Evolutionary conservation across 2,329 filamentous ascomycete species (phyloP).

Genomic region (Fusarium clavum): DNA sequence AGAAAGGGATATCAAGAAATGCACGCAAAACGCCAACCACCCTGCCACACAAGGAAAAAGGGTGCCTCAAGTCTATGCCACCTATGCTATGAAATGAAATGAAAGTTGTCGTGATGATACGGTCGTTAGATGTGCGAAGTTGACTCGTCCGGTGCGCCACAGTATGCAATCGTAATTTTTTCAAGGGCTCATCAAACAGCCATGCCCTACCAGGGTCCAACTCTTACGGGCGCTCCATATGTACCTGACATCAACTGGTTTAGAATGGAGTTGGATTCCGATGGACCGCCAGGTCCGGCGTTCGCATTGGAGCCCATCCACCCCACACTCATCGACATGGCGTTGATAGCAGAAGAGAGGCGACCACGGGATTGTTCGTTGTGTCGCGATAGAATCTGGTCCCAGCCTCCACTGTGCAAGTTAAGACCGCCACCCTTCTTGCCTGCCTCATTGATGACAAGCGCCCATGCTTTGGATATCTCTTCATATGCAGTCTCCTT

Average conservation of each 20-base stretch:
- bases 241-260: constrained; percentile 71
- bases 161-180: constrained; percentile 43
- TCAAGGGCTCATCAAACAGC: constrained; percentile 3
- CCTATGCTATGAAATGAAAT: constrained; percentile 51
- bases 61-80: constrained; percentile 53
- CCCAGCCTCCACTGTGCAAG: constrained; percentile 91
- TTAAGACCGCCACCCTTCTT: constrained; percentile 93
- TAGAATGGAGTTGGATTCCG: constrained; percentile 68
- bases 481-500: constrained; percentile 98
- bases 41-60: constrained; percentile 46
- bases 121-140: constrained; percentile 50
- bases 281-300: constrained; percentile 35
- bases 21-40: constrained; percentile 50
- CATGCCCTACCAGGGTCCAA: constrained; percentile 68
- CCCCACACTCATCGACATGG: constrained; percentile 78
- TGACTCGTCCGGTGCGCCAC: constrained; percentile 41
- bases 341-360: constrained; percentile 81
- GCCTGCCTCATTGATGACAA: constrained; percentile 89
- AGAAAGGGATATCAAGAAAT: constrained; percentile 49
- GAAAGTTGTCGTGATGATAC: constrained; percentile 50
- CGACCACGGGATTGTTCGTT: constrained; percentile 87
- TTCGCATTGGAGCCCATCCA: constrained; percentile 73
- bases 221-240: constrained; percentile 69
- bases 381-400: constrained; percentile 86
- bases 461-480: constrained; percentile 90